Evolutionary conservation across 2,329 filamentous ascomycete species (phyloP), one percentile per base, ranked within the genome.

Genomic region (Cladosporium sp.): DNA sequence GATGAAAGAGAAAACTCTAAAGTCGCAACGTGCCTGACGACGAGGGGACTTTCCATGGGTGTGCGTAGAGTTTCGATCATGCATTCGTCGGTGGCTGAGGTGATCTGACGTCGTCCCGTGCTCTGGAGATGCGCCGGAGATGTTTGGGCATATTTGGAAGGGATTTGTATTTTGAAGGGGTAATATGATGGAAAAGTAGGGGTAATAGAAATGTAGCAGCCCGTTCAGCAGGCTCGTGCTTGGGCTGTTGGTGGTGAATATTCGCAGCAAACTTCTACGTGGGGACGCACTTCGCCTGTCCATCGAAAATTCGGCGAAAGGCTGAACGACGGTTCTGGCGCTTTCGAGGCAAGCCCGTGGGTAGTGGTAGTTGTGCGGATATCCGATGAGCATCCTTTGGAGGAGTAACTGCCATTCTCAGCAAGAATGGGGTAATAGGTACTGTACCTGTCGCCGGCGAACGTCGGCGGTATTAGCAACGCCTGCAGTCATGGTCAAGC

Each of bases 131-230:
- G 28, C n/a, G 45, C 25, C 45, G 45, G 45, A 48, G 28, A 48
- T 48, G 25, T 28, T 20, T 34, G 25, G 15, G 36, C 7, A 6
- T 24, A 44, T 15, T 44, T 15, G 42, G n/a, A 19, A 17, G n/a
- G n/a, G n/a, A n/a, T n/a, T n/a, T n/a, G n/a, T 48, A 17, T 19
- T 48, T 19, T 17, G 19, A 15, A 48, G 24, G 44, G 24, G 44
- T 48, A 48, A 48, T n/a, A n/a, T 48, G 24, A 39, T 39, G 6
- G 49, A 25, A 25, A 13, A 15, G 49, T 17, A 40, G 49, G 49
- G 49, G 49, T 52, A 52, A 52, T 37, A 22, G 49, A 52, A 52
- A 52, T 40, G 42, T 45, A 45, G 20, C 24, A 17, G 35, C 45
- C 17, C 24, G 45, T 28, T 48, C 35, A 25, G 45, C 45, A 45